Evolutionary conservation across 2,329 filamentous ascomycete species (phyloP).

Genomic region (Colletotrichum melonis): DNA sequence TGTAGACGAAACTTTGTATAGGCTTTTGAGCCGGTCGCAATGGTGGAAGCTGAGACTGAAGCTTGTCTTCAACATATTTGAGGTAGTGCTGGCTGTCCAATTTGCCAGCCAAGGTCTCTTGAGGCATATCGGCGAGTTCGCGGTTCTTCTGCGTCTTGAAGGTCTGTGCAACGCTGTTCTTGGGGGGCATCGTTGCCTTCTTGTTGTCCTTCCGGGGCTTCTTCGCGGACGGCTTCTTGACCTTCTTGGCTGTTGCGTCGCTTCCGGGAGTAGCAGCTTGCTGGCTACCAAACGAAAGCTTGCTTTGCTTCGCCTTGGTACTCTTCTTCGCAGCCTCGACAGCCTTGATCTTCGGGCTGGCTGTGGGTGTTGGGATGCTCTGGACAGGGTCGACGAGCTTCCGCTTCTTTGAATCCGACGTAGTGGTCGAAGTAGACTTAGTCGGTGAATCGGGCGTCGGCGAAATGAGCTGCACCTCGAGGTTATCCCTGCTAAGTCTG

Average conservation of each 20-base stretch:
- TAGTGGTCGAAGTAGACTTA: slow-evolving; percentile 42
- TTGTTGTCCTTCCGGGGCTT: slow-evolving; percentile 50
- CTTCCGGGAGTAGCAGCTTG: slow-evolving; percentile 36
- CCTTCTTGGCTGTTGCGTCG: slow-evolving; percentile 42
- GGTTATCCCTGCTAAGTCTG: slow-evolving; percentile 48
- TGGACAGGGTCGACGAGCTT: slow-evolving; percentile 55
- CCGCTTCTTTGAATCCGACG: slow-evolving; percentile 50
- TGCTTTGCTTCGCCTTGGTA: slow-evolving; percentile 62
- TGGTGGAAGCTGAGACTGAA: slow-evolving; percentile 37
- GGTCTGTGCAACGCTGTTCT: slow-evolving; percentile 51
- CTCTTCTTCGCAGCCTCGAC: slow-evolving; percentile 52
- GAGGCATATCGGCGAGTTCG: slow-evolving; percentile 40
- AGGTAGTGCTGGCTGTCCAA: slow-evolving; percentile 38
- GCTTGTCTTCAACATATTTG: slow-evolving; percentile 38
- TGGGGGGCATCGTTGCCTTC: slow-evolving; percentile 47
- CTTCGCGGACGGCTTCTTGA: slow-evolving; percentile 42
- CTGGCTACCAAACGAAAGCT: slow-evolving; percentile 55
- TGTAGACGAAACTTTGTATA: slow-evolving; percentile 37
- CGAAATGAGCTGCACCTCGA: slow-evolving; percentile 54
- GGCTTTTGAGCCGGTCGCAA: slow-evolving; percentile 40
- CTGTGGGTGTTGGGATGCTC: slow-evolving; percentile 67
- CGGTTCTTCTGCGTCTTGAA: slow-evolving; percentile 58
- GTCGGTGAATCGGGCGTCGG: slow-evolving; percentile 36
- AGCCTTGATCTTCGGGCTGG: slow-evolving; percentile 63
- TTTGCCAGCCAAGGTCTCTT: slow-evolving; percentile 40